Percentiles rank a stretch among this genome's conserved stretches.
Conservation (phyloP, 495 filamentous ascomycete genomes). For the Hypoxylon rickii region DNA sequence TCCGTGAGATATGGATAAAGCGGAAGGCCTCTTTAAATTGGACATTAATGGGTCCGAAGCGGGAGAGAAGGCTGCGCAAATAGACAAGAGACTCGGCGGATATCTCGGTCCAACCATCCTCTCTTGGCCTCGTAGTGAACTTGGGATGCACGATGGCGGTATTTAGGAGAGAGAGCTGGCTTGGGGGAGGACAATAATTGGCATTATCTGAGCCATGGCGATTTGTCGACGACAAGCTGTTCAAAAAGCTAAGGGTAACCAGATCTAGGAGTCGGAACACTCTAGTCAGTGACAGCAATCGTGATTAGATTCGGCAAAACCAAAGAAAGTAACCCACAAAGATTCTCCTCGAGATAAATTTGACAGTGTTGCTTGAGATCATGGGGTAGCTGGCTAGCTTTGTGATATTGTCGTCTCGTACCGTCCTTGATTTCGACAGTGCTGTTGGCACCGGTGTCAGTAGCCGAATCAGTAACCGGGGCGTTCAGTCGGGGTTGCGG, state of each 20-base stretch:
- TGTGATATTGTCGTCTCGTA: constrained; percentile 12
- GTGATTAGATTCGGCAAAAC: background rate
- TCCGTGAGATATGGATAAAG: constrained; percentile 16
- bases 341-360: constrained; percentile 76
- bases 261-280: constrained; percentile 53
- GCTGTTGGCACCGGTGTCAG: constrained; percentile 12
- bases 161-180: constrained; percentile 68
- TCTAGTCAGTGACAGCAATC: background rate
- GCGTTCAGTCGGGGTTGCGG: too few species aligned
- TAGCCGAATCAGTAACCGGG: constrained; percentile 5
- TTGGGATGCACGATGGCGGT: constrained; percentile 73
- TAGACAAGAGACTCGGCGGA: constrained; percentile 47
- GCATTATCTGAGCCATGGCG: constrained; percentile 42
- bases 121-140: constrained; percentile 57
- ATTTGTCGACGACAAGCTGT: constrained; percentile 60
- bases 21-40: constrained; percentile 43
- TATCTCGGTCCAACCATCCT: constrained; percentile 41
- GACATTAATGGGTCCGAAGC: constrained; percentile 49
- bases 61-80: constrained; percentile 45
- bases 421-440: constrained; percentile 16
- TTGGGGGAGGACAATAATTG: constrained; percentile 50
- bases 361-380: constrained; percentile 67
- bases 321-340: constrained; percentile 55
- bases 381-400: constrained; percentile 59
- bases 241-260: constrained; percentile 70